phyloP scores from a whole-genome alignment of 768 basidiomycete genomes.

The Rubroboletus pulcherrimus region DNA sequence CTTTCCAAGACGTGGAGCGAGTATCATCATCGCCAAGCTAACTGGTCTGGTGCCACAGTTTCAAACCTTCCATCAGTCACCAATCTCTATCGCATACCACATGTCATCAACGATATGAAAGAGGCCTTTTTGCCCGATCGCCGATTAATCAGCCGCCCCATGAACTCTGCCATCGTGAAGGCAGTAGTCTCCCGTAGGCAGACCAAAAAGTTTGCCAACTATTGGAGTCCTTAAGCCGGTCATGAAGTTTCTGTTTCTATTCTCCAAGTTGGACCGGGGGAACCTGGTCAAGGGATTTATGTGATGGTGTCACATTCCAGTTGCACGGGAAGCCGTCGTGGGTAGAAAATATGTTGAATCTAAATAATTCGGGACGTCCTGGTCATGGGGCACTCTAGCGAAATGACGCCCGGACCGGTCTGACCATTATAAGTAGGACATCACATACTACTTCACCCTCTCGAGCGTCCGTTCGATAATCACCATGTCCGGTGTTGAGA shows the following conservation, averaged over 20 bases:
- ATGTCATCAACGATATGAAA: not conserved
- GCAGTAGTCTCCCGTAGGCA: not conserved
- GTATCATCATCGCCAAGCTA: not conserved
- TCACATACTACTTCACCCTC: not conserved
- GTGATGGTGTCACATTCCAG: not conserved
- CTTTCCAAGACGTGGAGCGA: not conserved
- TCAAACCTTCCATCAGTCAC: not conserved
- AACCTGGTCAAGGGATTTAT: not conserved
- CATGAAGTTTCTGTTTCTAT: not conserved
- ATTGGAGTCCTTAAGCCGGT: not conserved
- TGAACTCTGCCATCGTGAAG: not conserved
- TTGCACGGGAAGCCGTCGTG: slow-evolving; percentile 13
- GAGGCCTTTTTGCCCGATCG: not conserved
- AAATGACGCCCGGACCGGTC: slow-evolving; percentile 10
- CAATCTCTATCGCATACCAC: not conserved
- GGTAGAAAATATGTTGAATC: slow-evolving; percentile 3
- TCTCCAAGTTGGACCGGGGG: not conserved
- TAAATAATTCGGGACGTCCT: not conserved
- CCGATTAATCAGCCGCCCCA: not conserved
- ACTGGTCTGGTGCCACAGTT: not conserved
- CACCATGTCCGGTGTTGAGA: slow-evolving; percentile 58
- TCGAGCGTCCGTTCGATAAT: slow-evolving; percentile 1
- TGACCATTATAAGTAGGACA: slow-evolving; percentile 15
- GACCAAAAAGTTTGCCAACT: not conserved
- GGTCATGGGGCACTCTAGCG: slow-evolving; percentile 16